These are phyloP conservation scores for Eucalyptus brandiana DNA, from an alignment of 345 rosid species.

Conservation along the genomic window DNA sequence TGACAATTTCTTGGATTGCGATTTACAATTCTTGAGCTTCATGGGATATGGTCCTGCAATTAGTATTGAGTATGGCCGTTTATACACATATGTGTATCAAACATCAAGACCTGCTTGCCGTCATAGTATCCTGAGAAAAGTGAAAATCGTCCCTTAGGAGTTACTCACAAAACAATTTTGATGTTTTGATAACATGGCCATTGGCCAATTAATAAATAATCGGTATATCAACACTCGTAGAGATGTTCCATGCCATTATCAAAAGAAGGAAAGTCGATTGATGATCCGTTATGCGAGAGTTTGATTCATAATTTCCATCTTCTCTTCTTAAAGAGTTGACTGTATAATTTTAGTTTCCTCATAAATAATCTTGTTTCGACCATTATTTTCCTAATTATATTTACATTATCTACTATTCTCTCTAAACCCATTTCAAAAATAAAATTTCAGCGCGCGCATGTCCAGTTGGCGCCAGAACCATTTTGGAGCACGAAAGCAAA, in stretches of 20 bases:
- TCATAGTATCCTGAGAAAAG: neutral
- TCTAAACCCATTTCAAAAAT: neutral
- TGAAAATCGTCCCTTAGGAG: neutral
- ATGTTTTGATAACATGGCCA: neutral
- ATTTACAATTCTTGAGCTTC: neutral
- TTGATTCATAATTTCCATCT: too few species aligned
- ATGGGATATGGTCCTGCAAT: neutral
- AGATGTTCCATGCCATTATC: neutral
- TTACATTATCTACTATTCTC: neutral
- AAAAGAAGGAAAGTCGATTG: neutral
- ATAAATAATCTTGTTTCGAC: neutral
- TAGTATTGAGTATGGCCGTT: rapidly evolving
- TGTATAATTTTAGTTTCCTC: neutral
- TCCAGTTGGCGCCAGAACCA: neutral
- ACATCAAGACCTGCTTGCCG: rapidly evolving
- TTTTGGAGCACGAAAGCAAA: neutral
- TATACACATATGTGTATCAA: rapidly evolving
- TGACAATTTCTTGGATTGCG: neutral
- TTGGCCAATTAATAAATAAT: neutral
- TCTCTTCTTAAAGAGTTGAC: neutral
- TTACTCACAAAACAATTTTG: neutral
- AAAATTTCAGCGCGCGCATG: neutral
- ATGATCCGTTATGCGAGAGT: too few species aligned
- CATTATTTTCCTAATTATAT: neutral
- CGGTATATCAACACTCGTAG: neutral